phyloP scores from a whole-genome alignment of 2,329 filamentous ascomycete species.

The Lasiodiplodia gonubiensis region DNA sequence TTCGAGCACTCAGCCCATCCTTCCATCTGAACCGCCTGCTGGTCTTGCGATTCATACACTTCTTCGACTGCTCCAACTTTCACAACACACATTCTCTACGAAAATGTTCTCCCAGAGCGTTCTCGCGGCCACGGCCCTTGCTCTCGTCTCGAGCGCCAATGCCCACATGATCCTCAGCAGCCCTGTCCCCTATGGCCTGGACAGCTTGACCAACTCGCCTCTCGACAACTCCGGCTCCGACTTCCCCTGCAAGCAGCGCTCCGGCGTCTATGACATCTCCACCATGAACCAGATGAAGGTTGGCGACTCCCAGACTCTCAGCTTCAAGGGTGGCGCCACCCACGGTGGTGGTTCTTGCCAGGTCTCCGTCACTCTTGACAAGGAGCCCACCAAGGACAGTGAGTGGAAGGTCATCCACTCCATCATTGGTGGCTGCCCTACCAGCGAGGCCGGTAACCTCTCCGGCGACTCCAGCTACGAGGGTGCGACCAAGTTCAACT shows the following conservation, averaged over 20 bases:
- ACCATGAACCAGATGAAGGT: slow-evolving; percentile 65
- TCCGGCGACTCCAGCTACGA: too few relatives aligned
- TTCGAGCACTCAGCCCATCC: too few relatives aligned
- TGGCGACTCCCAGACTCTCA: slow-evolving; percentile 41
- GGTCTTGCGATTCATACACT: slow-evolving; percentile 29
- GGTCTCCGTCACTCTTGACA: too few relatives aligned
- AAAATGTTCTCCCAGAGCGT: slow-evolving; percentile 58
- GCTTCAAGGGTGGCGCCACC: slow-evolving; percentile 61
- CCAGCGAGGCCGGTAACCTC: too few relatives aligned
- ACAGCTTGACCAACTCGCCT: too few relatives aligned
- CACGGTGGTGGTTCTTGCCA: slow-evolving; percentile 96
- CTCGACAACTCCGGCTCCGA: slow-evolving; percentile 65
- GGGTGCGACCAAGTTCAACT: too few relatives aligned
- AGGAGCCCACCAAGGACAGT: too few relatives aligned
- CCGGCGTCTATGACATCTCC: slow-evolving; percentile 46
- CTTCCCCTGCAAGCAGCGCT: slow-evolving; percentile 82
- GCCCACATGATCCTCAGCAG: slow-evolving; percentile 78
- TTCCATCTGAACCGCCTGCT: too few relatives aligned
- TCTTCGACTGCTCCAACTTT: slow-evolving; percentile 5
- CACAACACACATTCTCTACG: slow-evolving; percentile 24
- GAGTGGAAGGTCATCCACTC: slow-evolving; percentile 93
- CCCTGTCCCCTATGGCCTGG: slow-evolving; percentile 71
- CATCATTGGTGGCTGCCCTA: slow-evolving; percentile 82
- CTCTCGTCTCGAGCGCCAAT: slow-evolving; percentile 60
- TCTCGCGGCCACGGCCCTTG: slow-evolving; percentile 55